Conservation (phyloP, 257 asterid species). For the Nicotiana attenuata region DNA sequence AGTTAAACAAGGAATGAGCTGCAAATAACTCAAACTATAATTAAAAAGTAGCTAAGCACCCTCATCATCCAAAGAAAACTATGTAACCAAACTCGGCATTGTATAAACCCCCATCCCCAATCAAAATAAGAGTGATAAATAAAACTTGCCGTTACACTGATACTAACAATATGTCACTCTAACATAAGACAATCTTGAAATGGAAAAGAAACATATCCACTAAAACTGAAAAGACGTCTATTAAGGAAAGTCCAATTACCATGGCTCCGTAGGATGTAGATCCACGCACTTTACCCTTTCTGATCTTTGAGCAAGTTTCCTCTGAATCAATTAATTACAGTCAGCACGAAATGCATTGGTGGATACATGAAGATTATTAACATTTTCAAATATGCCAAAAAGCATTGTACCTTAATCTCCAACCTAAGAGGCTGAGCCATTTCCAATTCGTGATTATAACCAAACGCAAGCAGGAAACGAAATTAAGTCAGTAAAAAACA, state of each 20-base stretch:
- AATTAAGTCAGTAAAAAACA: slow-evolving; percentile 12
- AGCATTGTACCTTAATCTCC: slow-evolving; percentile 38
- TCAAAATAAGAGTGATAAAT: not conserved
- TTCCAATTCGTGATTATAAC: not conserved
- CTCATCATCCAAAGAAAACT: not conserved
- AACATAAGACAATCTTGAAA: not conserved
- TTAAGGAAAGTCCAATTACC: slow-evolving; percentile 20
- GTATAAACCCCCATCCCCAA: not conserved
- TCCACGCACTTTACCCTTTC: slow-evolving; percentile 46
- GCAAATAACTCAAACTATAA: not conserved
- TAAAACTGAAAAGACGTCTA: not conserved
- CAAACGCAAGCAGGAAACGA: not conserved
- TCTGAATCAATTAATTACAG: slow-evolving; percentile 29
- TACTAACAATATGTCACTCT: not conserved
- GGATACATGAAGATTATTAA: not conserved
- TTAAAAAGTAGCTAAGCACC: not conserved
- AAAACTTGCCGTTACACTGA: not conserved
- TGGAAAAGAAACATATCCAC: not conserved
- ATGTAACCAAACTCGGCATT: not conserved
- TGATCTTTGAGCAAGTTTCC: slow-evolving; percentile 48
- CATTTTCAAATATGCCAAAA: not conserved
- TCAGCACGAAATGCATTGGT: not conserved
- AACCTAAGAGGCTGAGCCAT: slow-evolving; percentile 40
- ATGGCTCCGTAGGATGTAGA: slow-evolving; percentile 51
- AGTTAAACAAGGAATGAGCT: not conserved